A percentile compares a stretch with the other conserved stretches of the same genome.
phyloP scores from a whole-genome alignment of 78 protist genomes.

The slime mould (Dictyostelium discoideum) region dicty_2.7 NC_007090.3:4368001-4368500 shows the following conservation, averaged over 20 bases:
- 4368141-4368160: not conserved
- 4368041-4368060: too few species aligned
- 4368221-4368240: not conserved
- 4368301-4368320: too few species aligned
- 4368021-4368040: too few species aligned
- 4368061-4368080: not conserved
- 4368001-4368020: not conserved
- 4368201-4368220: not conserved
- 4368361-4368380: not conserved
- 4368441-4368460: too few species aligned
- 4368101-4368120: not conserved
- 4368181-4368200: not conserved
- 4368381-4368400: not conserved
- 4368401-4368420: too few species aligned
- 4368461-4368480: too few species aligned
- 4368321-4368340: not conserved
- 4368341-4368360: not conserved
- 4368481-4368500: too few species aligned
- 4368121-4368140: not conserved
- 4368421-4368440: too few species aligned
- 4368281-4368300: not conserved
- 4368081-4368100: not conserved
- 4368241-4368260: not conserved
- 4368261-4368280: not conserved
- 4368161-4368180: not conserved